Evolutionary conservation across 1,139 yeast genomes (phyloP).

Genomic region (Blastobotrys illinoisensis): DNA sequence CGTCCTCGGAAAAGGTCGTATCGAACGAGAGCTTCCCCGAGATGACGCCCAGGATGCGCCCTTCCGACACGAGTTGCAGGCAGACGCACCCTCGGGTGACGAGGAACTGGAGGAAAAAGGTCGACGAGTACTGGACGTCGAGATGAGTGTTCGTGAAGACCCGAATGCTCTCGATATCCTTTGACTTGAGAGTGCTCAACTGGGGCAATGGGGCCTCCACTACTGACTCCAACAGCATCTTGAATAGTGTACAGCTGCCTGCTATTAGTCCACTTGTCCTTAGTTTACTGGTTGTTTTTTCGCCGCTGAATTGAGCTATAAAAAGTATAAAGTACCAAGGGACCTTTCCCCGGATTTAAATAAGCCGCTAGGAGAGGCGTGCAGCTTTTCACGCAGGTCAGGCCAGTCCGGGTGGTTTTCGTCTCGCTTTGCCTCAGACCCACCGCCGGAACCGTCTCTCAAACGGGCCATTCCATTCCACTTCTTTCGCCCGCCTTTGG

Average conservation of each 20-base stretch:
- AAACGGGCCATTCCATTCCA: background rate
- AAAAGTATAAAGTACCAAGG: background rate
- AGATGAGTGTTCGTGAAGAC: constrained; percentile 16
- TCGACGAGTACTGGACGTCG: constrained; percentile 14
- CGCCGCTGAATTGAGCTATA: background rate
- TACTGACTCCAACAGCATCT: background rate
- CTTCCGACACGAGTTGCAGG: constrained; percentile 12
- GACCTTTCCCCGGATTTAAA: background rate
- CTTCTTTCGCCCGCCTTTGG: background rate
- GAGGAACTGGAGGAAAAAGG: constrained; percentile 23
- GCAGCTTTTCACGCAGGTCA: background rate
- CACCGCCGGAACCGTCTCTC: background rate
- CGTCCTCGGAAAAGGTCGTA: constrained; percentile 4
- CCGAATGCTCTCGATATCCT: constrained; percentile 14
- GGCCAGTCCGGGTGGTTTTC: background rate
- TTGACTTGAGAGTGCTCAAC: constrained; percentile 5
- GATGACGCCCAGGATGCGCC: constrained; percentile 17
- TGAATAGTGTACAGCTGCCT: too few relatives aligned
- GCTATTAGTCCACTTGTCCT: too few relatives aligned
- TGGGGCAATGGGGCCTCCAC: background rate
- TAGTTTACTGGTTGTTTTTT: too few relatives aligned
- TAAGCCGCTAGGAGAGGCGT: background rate
- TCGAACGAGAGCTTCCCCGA: constrained; percentile 16
- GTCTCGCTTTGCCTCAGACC: background rate
- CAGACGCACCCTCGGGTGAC: constrained; percentile 14